phyloP scores from a whole-genome alignment of 208 protist genomes.

The Herpetomonas muscarum region DNA sequence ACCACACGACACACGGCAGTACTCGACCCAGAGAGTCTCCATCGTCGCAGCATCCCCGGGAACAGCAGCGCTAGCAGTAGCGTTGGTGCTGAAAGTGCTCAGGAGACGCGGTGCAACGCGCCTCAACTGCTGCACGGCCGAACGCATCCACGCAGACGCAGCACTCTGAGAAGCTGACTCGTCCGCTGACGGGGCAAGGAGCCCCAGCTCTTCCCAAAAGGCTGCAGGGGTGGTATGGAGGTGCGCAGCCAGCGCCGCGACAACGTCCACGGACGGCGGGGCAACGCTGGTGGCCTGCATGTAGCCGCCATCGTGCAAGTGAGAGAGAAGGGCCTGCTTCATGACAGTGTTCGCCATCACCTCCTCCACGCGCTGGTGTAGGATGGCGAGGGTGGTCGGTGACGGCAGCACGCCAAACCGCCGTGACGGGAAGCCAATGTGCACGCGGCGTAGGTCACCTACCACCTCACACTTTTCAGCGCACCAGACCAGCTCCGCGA shows the following conservation, averaged over 20 bases:
- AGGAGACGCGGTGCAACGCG: too few relatives aligned
- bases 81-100: background rate
- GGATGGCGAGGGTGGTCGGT: constrained; percentile 13
- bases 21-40: background rate
- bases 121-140: too few relatives aligned
- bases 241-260: background rate
- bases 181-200: too few relatives aligned
- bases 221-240: background rate
- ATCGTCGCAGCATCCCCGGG: too few relatives aligned
- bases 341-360: background rate
- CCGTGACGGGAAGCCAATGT: constrained; percentile 35
- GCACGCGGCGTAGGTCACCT: constrained; percentile 1
- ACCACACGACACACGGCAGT: background rate
- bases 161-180: too few relatives aligned
- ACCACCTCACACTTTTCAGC: constrained; percentile 14
- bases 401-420: constrained; percentile 31
- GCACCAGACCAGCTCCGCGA: constrained; percentile 38
- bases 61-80: background rate
- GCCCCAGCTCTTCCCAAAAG: background rate
- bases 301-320: background rate
- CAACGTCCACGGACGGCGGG: background rate
- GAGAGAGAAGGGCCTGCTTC: background rate
- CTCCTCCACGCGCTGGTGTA: constrained; percentile 9
- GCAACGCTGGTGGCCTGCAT: background rate
- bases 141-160: too few relatives aligned